Percentiles rank a stretch among this genome's conserved stretches.
Conservation (phyloP, 2,329 filamentous ascomycete species). For the Fusarium sp. region DNA sequence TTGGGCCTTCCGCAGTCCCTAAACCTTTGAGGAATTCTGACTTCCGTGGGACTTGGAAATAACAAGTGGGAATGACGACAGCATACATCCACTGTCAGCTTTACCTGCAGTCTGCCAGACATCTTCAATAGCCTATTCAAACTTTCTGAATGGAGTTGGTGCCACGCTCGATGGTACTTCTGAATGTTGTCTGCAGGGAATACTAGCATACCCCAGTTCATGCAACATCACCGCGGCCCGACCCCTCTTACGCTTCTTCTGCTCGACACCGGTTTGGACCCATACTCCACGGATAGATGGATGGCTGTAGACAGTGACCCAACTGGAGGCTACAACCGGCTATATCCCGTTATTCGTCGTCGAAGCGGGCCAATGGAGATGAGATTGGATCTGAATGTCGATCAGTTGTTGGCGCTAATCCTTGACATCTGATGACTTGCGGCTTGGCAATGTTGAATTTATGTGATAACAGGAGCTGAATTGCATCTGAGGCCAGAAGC, state of each 20-base stretch:
- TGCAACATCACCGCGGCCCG: constrained; percentile 25
- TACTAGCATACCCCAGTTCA: constrained; percentile 25
- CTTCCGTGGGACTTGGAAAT: neutral
- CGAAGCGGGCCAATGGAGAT: constrained; percentile 30
- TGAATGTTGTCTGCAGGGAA: constrained; percentile 6
- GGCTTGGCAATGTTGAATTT: constrained; percentile 17
- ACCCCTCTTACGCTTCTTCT: constrained; percentile 24
- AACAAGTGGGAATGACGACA: constrained; percentile 36
- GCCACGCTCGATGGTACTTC: constrained; percentile 27
- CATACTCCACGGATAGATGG: constrained; percentile 5
- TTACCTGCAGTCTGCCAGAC: constrained; percentile 16
- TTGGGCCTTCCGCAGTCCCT: constrained; percentile 40
- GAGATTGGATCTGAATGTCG: constrained; percentile 17
- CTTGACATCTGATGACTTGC: constrained; percentile 7
- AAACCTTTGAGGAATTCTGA: constrained; percentile 6
- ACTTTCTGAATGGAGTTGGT: constrained; percentile 8
- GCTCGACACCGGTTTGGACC: constrained; percentile 24
- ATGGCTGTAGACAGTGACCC: neutral
- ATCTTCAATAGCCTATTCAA: constrained; percentile 17
- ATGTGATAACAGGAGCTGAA: neutral
- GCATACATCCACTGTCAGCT: constrained; percentile 26
- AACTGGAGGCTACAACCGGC: neutral
- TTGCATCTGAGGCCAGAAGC: constrained; percentile 32
- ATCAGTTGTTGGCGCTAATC: constrained; percentile 41
- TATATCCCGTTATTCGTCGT: constrained; percentile 12